These are phyloP conservation scores for Xylaria acuta DNA, from an alignment of 495 filamentous ascomycete species.

Conservation along the genomic window DNA sequence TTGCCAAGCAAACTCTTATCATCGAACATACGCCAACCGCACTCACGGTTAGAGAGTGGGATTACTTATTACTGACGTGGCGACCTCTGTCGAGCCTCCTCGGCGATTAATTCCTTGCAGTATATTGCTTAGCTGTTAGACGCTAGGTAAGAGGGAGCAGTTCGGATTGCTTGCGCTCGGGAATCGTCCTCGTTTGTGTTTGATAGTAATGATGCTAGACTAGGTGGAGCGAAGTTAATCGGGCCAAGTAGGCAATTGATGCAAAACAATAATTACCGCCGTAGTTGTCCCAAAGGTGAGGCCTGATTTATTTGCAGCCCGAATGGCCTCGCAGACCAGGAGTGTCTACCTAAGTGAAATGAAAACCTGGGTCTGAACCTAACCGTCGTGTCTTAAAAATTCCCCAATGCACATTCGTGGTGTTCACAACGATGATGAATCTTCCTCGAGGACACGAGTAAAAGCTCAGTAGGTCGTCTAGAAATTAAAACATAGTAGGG, in stretches of 20 bases:
- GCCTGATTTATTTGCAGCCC: not conserved
- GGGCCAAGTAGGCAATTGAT: not conserved
- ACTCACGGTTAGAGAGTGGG: not conserved
- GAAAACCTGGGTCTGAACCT: not conserved
- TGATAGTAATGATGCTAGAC: not conserved
- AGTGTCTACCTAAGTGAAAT: not conserved
- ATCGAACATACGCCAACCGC: not conserved
- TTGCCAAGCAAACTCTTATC: constrained; percentile 18
- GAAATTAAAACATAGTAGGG: not conserved
- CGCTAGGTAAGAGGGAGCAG: not conserved
- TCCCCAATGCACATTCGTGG: too few relatives aligned
- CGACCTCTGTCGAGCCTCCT: not conserved
- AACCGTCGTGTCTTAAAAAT: not conserved
- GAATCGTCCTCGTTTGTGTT: not conserved
- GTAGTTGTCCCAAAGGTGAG: not conserved
- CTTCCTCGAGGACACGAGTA: not conserved
- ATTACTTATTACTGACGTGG: not conserved
- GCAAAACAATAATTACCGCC: not conserved
- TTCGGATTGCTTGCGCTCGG: not conserved
- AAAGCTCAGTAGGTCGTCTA: too few relatives aligned
- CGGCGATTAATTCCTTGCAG: not conserved
- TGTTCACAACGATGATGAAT: not conserved
- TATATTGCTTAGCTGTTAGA: not conserved
- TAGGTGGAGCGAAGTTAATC: not conserved
- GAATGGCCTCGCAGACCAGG: not conserved